Evolutionary conservation across 2,329 filamentous ascomycete species (phyloP).

Genomic region (Monilinia laxa): DNA sequence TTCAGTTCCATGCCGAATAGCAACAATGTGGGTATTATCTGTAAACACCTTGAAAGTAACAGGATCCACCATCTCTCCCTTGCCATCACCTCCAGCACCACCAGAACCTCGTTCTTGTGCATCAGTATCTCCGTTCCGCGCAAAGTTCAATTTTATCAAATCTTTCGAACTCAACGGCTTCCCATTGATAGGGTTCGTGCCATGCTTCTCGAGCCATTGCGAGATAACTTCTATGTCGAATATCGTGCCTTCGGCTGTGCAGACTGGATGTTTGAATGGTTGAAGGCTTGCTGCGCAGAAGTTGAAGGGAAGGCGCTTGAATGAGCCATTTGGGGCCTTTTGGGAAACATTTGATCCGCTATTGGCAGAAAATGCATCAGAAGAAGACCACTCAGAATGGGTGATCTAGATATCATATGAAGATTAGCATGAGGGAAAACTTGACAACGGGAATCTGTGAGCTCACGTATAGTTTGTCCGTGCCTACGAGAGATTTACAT

Average conservation of each 20-base stretch:
- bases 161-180: conserved; percentile 75
- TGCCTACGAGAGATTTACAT: conserved; percentile 41
- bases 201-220: conserved; percentile 90
- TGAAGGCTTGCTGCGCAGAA: conserved; percentile 96
- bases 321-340: conserved; percentile 59
- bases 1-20: conserved; percentile 73
- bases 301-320: conserved; percentile 93
- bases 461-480: conserved; percentile 51
- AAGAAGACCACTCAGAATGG: conserved; percentile 94
- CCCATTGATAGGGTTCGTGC: conserved; percentile 87
- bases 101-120: conserved; percentile 47
- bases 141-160: conserved; percentile 86
- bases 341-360: conserved; percentile 67
- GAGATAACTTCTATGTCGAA: conserved; percentile 95
- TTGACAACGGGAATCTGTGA: conserved; percentile 14
- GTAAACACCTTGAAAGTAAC: conserved; percentile 98
- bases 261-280: conserved; percentile 92
- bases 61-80: conserved; percentile 86
- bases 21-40: conserved; percentile 96
- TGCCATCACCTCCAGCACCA: conserved; percentile 56
- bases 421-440: conserved; percentile 4
- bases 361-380: conserved; percentile 82
- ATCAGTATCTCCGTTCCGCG: conserved; percentile 76
- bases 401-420: conserved; percentile 63
- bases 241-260: conserved; percentile 80